These are phyloP conservation scores for Zancudomyces culisetae DNA, from an alignment of 371 early-diverging fungal genomes.

Conservation along the genomic window DNA sequence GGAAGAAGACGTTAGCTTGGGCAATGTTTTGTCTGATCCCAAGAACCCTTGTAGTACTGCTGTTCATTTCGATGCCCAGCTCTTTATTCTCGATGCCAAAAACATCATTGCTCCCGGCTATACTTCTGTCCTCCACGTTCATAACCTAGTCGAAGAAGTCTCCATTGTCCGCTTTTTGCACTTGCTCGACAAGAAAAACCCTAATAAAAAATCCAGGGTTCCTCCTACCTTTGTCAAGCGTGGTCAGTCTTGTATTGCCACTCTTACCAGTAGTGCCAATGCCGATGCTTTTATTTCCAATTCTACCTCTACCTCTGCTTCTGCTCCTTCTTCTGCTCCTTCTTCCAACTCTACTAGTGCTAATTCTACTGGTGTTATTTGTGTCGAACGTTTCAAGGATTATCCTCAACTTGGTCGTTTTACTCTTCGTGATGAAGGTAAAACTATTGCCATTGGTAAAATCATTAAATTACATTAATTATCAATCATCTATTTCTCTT, in stretches of 20 bases:
- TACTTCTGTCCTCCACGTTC: slow-evolving; percentile 78
- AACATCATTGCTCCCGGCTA: slow-evolving; percentile 90
- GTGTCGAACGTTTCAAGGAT: slow-evolving; percentile 77
- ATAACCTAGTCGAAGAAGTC: slow-evolving; percentile 75
- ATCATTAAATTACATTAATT: slow-evolving; percentile 46
- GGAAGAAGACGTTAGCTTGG: slow-evolving; percentile 76
- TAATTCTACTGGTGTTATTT: no score
- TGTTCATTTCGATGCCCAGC: slow-evolving; percentile 62
- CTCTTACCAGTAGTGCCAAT: slow-evolving; percentile 50
- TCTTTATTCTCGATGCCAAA: slow-evolving; percentile 79
- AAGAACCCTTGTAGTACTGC: slow-evolving; percentile 60
- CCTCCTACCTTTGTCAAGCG: slow-evolving; percentile 87
- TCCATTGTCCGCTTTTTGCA: slow-evolving; percentile 60
- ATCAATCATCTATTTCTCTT: background rate
- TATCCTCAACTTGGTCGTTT: slow-evolving; percentile 88
- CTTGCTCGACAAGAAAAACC: slow-evolving; percentile 71
- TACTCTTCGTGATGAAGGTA: slow-evolving; percentile 88
- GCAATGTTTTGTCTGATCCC: slow-evolving; percentile 67
- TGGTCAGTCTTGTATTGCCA: slow-evolving; percentile 40
- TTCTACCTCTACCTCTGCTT: background rate
- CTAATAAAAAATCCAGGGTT: slow-evolving; percentile 66
- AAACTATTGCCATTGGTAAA: slow-evolving; percentile 91
- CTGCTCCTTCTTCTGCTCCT: no score
- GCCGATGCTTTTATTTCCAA: no score
- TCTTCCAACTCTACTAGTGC: no score